phyloP scores from a whole-genome alignment of 2,329 filamentous ascomycete species.

The Lizonia empirigonia region DNA sequence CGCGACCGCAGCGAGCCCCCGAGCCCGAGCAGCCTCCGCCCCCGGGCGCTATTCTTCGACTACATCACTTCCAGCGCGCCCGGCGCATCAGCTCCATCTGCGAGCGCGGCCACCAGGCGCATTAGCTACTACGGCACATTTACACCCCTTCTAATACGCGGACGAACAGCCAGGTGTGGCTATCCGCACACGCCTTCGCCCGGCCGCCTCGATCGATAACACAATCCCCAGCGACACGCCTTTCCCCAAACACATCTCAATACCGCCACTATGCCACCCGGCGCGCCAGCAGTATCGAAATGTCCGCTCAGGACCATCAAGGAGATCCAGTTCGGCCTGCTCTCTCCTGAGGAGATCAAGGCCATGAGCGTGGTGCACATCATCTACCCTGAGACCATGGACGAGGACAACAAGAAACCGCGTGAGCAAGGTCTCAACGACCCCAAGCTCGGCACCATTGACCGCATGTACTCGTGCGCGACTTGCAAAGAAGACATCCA shows the following conservation, averaged over 20 bases:
- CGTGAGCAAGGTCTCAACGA: slow-evolving; percentile 94
- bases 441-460: slow-evolving; percentile 93
- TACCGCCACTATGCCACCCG: slow-evolving; percentile 71
- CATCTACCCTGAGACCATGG: slow-evolving; percentile 99
- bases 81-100: slow-evolving; percentile 36
- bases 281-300: slow-evolving; percentile 75
- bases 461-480: slow-evolving; percentile 92
- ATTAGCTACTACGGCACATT: slow-evolving; percentile 28
- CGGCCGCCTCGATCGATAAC: slow-evolving; percentile 25
- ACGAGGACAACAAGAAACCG: slow-evolving; percentile 89
- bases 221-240: slow-evolving; percentile 14
- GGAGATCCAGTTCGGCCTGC: slow-evolving; percentile 98
- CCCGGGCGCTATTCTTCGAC: slow-evolving; percentile 32
- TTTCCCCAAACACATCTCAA: slow-evolving; percentile 12
- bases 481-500: slow-evolving; percentile 96
- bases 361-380: slow-evolving; percentile 97
- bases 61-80: slow-evolving; percentile 40
- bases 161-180: slow-evolving; percentile 40
- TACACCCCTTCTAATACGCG: slow-evolving; percentile 20
- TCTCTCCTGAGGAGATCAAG: slow-evolving; percentile 99
- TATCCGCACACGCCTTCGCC: slow-evolving; percentile 29
- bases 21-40: slow-evolving; percentile 39
- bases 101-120: slow-evolving; percentile 20
- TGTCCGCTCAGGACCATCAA: slow-evolving; percentile 92
- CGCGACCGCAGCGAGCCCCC: slow-evolving; percentile 38